Base-by-base conservation (phyloP, 1,139 yeast species). In the Magnusiomyces suaveolens region DNA sequence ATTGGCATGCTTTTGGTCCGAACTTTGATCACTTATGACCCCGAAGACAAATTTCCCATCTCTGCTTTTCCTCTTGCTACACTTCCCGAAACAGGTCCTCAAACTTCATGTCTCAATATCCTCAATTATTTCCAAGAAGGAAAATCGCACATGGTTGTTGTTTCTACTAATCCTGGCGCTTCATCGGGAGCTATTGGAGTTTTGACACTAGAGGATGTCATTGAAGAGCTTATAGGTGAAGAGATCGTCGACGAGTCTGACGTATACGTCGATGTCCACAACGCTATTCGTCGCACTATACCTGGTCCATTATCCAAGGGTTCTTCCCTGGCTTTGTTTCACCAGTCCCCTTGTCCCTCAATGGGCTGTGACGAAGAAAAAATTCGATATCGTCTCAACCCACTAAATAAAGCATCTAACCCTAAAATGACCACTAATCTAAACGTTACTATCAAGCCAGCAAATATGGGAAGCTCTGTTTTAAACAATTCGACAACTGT, bases 181-280 rank as follows among this genome's bases (percentile, higher is more conserved):
- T 83, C 94, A 2, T 71, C 76, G 36, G 97, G 97, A 25, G 95
- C 96, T 0, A 68, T 85, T 43, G 98, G 98, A 59, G 96, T 92
- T 6, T 74, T 92, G 51, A 92, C 98, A 0, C 75, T 92, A 59
- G 98, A 92, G 70, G 98, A 92, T 68, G 97, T 92, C n/a, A 92
- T 92, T 66, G 98, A 92, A 70, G 98, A 92, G 70, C 77, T 92
- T 62, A 92, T 92, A 70, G 98, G 98, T 56, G 97, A 92, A 69
- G 98, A 92, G 69, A 92, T 92, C 64, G 90, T 92, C 52, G 98
- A 92, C 67, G 98, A 92, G 69, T 82, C 90, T n/a, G 98, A 92
- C 67, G 97, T 90, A 25, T 90, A 86, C 66, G 80, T 90, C 57
- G 97, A 89, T 70, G 87, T 90, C 60, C 89, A 88, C 69, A 86